Evolutionary conservation across 2,329 filamentous ascomycete genomes (phyloP), one percentile per base, ranked within the genome.

Genomic region (Acephala macrosclerotiorum): DNA sequence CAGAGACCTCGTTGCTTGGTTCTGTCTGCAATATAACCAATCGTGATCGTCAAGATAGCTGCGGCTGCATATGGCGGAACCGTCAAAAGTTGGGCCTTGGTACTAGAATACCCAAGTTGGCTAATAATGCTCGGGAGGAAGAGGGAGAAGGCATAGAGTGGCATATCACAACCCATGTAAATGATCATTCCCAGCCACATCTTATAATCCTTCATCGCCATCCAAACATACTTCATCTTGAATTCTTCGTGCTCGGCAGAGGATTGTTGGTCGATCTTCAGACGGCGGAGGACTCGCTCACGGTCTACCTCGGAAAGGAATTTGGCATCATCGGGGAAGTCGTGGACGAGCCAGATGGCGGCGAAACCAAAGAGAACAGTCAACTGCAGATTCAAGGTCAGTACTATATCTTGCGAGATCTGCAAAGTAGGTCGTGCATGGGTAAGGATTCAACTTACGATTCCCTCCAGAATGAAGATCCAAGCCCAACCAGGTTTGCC

Each of bases 61-160:
- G 91, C 92, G 0, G 83, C 85, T 0, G 88, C 91, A 72, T 96
- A 95, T 0, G 92, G 91, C 0, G 92, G 91, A 0, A 94, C 91
- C 14, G 85, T 89, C 53, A 94, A 84, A 4, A 95, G 82, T 73
- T 95, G 92, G 1, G 91, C 87, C 11, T 79, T 85, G 0, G 90
- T 89, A 0, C 83, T 80, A 11, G 83, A 80, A 78, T 91, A 78
- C 26, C 76, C 78, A 72, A 87, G 75, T 68, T 87, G 80, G 55
- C 83, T 81, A 69, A 97, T 90, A 74, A 96, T 96, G 20, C 89
- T 91, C 0, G 93, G 93, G 2, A 95, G 79, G 79, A 97, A 94
- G 3, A 94, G 83, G 1, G 87, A 89, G 78, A 94, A 93, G 2
- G 89, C 88, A 75, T 94, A 94, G 4, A 94, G 81, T 0, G 91